Conservation (phyloP, 805 yeast species). For the Yarrowia alimentaria region DNA sequence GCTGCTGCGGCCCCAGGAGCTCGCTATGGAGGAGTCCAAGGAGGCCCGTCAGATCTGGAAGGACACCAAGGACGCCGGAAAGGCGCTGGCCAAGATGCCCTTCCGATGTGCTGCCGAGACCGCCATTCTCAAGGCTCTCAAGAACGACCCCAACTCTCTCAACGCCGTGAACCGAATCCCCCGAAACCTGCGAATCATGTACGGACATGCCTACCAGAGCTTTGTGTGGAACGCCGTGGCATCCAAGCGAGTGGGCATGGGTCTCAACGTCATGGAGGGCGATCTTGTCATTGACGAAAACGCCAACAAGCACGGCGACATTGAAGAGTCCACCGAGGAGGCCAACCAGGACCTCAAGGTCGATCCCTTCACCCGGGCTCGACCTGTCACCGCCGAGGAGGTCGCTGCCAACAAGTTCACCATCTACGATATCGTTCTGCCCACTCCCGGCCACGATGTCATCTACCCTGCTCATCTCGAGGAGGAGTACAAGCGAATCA, state of each 20-base stretch:
- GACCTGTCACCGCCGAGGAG: slow-evolving; percentile 73
- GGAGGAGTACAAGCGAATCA: slow-evolving; percentile 59
- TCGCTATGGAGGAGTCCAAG: slow-evolving; percentile 75
- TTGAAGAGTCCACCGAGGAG: slow-evolving; percentile 38
- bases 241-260: slow-evolving; percentile 72
- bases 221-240: slow-evolving; percentile 91
- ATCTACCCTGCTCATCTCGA: slow-evolving; percentile 58
- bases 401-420: slow-evolving; percentile 55
- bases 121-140: slow-evolving; percentile 62
- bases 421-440: slow-evolving; percentile 82
- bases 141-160: slow-evolving; percentile 55
- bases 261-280: slow-evolving; percentile 69
- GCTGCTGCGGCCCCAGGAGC: slow-evolving; percentile 79
- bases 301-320: slow-evolving; percentile 40
- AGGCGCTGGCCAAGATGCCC: slow-evolving; percentile 77
- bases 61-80: slow-evolving; percentile 61
- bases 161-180: slow-evolving; percentile 87
- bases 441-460: slow-evolving; percentile 97
- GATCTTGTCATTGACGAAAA: slow-evolving; percentile 62
- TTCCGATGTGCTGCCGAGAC: slow-evolving; percentile 82
- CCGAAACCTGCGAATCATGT: slow-evolving; percentile 87
- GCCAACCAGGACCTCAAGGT: slow-evolving; percentile 68
- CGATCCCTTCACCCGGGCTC: slow-evolving; percentile 60
- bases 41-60: slow-evolving; percentile 85
- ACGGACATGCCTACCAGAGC: slow-evolving; percentile 96